phyloP scores from a whole-genome alignment of 768 basidiomycete species.

The Gloeostereum incarnatum region DNA sequence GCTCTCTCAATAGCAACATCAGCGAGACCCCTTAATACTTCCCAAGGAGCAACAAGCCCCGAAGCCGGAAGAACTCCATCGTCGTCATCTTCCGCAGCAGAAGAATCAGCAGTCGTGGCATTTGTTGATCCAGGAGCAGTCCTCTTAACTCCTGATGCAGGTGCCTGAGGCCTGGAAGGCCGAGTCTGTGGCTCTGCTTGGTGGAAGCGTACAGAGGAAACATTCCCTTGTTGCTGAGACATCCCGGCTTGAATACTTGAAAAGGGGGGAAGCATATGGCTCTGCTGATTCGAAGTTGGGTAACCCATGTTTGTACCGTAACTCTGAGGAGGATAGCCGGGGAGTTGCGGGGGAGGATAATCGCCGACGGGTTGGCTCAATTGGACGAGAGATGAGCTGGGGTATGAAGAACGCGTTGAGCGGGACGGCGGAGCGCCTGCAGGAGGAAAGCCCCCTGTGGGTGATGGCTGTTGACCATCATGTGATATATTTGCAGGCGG shows the following conservation, averaged over 20 bases:
- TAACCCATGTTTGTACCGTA: not conserved
- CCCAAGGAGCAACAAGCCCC: constrained; percentile 82
- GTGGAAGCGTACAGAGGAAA: constrained; percentile 56
- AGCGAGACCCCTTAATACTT: constrained; percentile 72
- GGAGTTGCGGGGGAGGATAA: constrained; percentile 1
- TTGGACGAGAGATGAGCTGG: not conserved
- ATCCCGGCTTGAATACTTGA: constrained; percentile 57
- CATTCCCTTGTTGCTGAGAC: constrained; percentile 31
- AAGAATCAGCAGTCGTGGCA: constrained; percentile 71
- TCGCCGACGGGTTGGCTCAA: constrained; percentile 4
- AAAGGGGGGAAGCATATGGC: constrained; percentile 60
- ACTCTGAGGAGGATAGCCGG: constrained; percentile 1
- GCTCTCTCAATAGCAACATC: constrained; percentile 77
- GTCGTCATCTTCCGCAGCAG: constrained; percentile 79
- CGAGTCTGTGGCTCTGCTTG: constrained; percentile 22
- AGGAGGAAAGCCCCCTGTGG: constrained; percentile 22
- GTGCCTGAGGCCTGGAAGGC: constrained; percentile 22
- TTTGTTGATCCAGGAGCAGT: constrained; percentile 53
- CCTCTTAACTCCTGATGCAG: too few species aligned
- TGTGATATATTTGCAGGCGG: constrained; percentile 34
- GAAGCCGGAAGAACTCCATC: constrained; percentile 71
- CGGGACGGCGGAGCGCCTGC: too few species aligned
- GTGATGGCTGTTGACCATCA: constrained; percentile 31
- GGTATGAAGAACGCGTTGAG: constrained; percentile 2
- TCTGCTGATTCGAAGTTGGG: constrained; percentile 17